Evolutionary conservation across 805 yeast species (phyloP).

Genomic region (Candida xiaguanensis): DNA sequence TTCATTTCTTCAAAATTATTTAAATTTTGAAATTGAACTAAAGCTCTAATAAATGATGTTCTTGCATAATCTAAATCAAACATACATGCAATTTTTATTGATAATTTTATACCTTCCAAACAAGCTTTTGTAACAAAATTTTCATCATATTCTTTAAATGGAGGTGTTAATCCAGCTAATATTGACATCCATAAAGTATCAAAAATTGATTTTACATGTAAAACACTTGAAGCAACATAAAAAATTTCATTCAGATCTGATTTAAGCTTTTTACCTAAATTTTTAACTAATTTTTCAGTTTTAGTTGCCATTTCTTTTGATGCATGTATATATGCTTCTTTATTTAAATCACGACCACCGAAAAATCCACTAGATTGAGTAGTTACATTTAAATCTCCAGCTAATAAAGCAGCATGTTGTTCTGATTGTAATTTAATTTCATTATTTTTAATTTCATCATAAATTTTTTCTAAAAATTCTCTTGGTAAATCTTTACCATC

Average conservation of each 20-base stretch:
- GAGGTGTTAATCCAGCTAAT: slow-evolving; percentile 89
- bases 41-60: slow-evolving; percentile 83
- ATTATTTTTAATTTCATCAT: slow-evolving; percentile 70
- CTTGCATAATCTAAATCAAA: slow-evolving; percentile 83
- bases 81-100: slow-evolving; percentile 78
- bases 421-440: slow-evolving; percentile 92
- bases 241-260: slow-evolving; percentile 42
- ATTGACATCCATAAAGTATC: slow-evolving; percentile 97
- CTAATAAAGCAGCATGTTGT: slow-evolving; percentile 84
- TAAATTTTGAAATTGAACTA: slow-evolving; percentile 81
- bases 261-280: slow-evolving; percentile 49
- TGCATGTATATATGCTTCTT: slow-evolving; percentile 88
- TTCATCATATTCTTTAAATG: slow-evolving; percentile 85
- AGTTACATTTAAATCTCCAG: slow-evolving; percentile 51
- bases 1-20: slow-evolving; percentile 76
- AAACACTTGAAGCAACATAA: slow-evolving; percentile 81
- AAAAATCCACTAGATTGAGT: slow-evolving; percentile 53
- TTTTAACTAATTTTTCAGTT: slow-evolving; percentile 78
- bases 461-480: slow-evolving; percentile 66
- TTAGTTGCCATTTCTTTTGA: slow-evolving; percentile 88
- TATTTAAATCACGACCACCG: slow-evolving; percentile 62
- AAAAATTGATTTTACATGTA: slow-evolving; percentile 89
- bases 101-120: slow-evolving; percentile 79
- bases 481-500: slow-evolving; percentile 82
- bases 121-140: slow-evolving; percentile 64